These are phyloP conservation scores for Colletotrichum tropicicola DNA, from an alignment of 2,329 filamentous ascomycete genomes.

Conservation along the genomic window DNA sequence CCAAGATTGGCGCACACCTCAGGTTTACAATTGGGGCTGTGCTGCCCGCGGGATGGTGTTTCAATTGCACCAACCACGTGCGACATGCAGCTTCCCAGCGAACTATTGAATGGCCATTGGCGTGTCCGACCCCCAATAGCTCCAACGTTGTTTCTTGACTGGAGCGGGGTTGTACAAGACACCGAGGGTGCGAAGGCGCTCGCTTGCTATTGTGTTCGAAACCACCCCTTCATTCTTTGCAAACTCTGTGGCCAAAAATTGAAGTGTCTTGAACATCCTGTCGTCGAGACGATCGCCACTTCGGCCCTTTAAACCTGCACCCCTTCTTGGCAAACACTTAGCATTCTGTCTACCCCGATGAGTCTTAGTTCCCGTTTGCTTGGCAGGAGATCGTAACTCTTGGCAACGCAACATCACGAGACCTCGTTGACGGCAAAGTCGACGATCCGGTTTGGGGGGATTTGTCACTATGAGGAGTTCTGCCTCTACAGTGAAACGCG, in stretches of 20 bases:
- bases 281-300: neutral
- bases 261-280: neutral
- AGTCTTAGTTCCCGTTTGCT: constrained; percentile 24
- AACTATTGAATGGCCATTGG: neutral
- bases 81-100: neutral
- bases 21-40: neutral
- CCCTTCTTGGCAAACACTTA: constrained; percentile 23
- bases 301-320: neutral
- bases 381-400: constrained; percentile 22
- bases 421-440: neutral
- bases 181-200: neutral
- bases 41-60: neutral
- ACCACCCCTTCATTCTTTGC: too few species aligned
- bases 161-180: neutral
- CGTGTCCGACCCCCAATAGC: neutral
- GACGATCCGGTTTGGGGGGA: neutral
- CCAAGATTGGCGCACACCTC: neutral
- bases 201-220: too few species aligned
- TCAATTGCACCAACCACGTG: constrained; percentile 15
- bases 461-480: too few species aligned
- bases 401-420: constrained; percentile 11
- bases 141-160: neutral
- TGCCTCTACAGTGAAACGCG: too few species aligned
- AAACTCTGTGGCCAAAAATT: neutral
- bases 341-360: constrained; percentile 1